Percentiles rank a stretch among this genome's conserved stretches.
phyloP scores from a whole-genome alignment of 345 rosid species.

The Rhodamnia argentea region DNA sequence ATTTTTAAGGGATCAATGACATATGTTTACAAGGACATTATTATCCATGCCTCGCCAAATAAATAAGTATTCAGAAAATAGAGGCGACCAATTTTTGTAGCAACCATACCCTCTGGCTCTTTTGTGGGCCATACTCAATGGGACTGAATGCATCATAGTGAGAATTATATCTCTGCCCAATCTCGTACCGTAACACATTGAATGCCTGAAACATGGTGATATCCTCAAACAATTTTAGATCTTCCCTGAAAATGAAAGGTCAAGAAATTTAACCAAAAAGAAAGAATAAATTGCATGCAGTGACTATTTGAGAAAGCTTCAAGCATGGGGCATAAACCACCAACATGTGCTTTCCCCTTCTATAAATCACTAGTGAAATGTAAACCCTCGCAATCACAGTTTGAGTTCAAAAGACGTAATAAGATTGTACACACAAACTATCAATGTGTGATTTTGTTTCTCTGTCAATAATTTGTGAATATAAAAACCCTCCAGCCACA shows the following conservation, averaged over 20 bases:
- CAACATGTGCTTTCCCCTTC: neutral
- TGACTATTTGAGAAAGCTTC: neutral
- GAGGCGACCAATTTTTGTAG: neutral
- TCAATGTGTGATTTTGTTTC: neutral
- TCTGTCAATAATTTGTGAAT: neutral
- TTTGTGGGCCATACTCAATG: constrained; percentile 62
- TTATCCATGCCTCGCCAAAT: neutral
- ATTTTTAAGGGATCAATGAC: neutral
- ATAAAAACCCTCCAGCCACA: neutral
- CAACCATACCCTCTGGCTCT: constrained; percentile 43
- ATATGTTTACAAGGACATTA: neutral
- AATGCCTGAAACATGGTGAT: constrained; percentile 64
- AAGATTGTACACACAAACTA: neutral
- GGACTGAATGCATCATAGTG: constrained; percentile 85
- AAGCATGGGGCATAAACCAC: neutral
- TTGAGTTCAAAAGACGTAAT: neutral
- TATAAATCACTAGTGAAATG: neutral
- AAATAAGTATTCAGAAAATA: neutral
- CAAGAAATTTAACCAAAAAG: constrained; percentile 9
- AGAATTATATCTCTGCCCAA: constrained; percentile 84
- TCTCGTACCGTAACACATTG: constrained; percentile 72
- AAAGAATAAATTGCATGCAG: neutral
- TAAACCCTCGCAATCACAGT: neutral
- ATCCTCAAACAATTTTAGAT: constrained; percentile 22
- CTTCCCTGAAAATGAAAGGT: constrained; percentile 24